phyloP scores from a whole-genome alignment of 371 early-diverging fungal genomes.

The Sporodiniella umbellata region DNA sequence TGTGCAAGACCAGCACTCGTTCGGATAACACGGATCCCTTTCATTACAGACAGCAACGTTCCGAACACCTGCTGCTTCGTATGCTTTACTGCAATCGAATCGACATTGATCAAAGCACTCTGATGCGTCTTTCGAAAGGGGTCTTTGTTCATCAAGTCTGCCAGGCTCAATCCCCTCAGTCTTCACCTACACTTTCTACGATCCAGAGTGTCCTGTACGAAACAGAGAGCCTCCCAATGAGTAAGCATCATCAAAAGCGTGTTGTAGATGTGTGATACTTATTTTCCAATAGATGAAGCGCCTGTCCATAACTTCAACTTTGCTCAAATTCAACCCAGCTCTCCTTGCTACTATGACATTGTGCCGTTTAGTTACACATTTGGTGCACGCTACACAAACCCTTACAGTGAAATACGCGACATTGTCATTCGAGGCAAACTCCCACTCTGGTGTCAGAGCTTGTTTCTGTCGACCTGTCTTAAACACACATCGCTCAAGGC shows the following conservation, averaged over 20 bases:
- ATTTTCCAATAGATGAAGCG: slow-evolving; percentile 10
- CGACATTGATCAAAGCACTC: slow-evolving; percentile 16
- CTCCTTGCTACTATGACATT: slow-evolving; percentile 20
- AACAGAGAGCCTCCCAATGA: slow-evolving; percentile 3
- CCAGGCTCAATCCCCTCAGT: slow-evolving; percentile 16
- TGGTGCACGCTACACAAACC: slow-evolving; percentile 42
- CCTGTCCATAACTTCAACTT: slow-evolving; percentile 26
- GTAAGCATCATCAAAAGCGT: slow-evolving; percentile 4
- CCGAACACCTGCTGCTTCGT: slow-evolving; percentile 32
- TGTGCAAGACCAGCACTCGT: not conserved
- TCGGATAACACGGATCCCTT: slow-evolving; percentile 4
- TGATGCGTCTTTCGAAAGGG: slow-evolving; percentile 37
- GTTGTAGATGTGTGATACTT: not conserved
- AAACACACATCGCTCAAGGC: slow-evolving; percentile 24
- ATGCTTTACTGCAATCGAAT: slow-evolving; percentile 25
- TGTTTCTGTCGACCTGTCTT: slow-evolving; percentile 32
- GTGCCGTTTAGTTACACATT: slow-evolving; percentile 49
- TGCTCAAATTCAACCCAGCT: not conserved
- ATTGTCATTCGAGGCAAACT: slow-evolving; percentile 38
- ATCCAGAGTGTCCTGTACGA: slow-evolving; percentile 11
- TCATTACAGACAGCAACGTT: slow-evolving; percentile 29
- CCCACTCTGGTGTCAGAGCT: slow-evolving; percentile 41
- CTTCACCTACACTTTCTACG: slow-evolving; percentile 24
- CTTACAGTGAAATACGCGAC: slow-evolving; percentile 29
- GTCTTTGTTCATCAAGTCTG: slow-evolving; percentile 42